Base-by-base conservation (phyloP, 1,284 basidiomycete species). In the Moniliella sp. region DNA sequence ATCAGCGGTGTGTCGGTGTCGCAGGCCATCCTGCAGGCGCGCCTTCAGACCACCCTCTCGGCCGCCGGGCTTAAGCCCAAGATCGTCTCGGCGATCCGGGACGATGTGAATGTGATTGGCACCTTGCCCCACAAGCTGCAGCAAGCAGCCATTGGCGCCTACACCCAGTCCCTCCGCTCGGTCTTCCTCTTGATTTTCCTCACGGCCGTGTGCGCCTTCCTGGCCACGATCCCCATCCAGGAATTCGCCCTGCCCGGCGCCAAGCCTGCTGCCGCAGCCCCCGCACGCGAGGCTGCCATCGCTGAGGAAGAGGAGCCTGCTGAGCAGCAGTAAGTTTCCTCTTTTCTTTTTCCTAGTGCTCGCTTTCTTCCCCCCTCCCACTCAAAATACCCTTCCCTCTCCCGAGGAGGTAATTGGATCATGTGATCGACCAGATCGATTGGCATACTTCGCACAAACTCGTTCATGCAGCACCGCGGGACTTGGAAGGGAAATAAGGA, bases 1-100 rank as follows among this genome's bases (percentile, higher is more conserved):
- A 59, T 63, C 12, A 45, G 62, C 17, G 61, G 61, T 17, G 61
- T 63, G 34, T 61, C 61, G 15, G 46, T 62, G 13, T 54, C 59
- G 5, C 50, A 48, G 28, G 57, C 57, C 13, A 52, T 63, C 28
- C 46, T 63, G 18, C 61, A 63, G 39, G 58, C 60, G 43, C 39
- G 45, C 27, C 50, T 63, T 35, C 53, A 54, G 36, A 32, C 36
- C 19, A 47, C 54, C 33, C 34, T 56, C 12, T 40, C 45, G 30
- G 40, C 40, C 38, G 43, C 40, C 19, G 34, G 50, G 32, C 43
- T 62, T 8, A 43, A 48, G 2, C 32, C 36, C 18, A 50, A 55
- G 40, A 37, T 60, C 18, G 57, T 61, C 36, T 32, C 39, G 15
- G 31, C 39, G 15, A 61, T 63, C 37, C 46, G 61, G 23, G 35